Evolutionary conservation across 2,329 filamentous ascomycete species (phyloP), one percentile per base, ranked within the genome.

Genomic region (Trichoderma cornu-damae): DNA sequence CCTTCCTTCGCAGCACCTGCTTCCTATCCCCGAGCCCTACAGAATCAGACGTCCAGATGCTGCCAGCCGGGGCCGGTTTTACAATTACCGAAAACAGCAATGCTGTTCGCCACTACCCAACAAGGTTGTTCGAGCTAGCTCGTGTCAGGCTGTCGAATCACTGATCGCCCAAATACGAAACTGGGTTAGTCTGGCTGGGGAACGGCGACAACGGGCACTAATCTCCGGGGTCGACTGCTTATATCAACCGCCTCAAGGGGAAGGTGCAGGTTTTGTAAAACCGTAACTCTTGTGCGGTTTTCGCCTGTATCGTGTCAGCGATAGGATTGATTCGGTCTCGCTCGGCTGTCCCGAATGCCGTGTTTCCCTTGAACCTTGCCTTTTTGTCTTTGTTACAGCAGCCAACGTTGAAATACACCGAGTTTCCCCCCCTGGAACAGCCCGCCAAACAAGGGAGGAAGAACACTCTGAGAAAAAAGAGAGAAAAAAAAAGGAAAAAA

Each of bases 291-390:
- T 3, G n/a, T n/a, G 8, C 32, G 47, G 47, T 8, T 24, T 50
- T 35, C 51, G 51, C 30, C 26, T 9, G 6, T 35, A 2, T 3
- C 26, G 30, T 12, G n/a, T 11, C 20, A 7, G 40, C 51, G 47
- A 16, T 44, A 14, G 40, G 30, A 28, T 28, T 20, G 11, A 3
- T 40, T 54, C 51, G 51, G 51, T 34, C 30, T 54, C 46, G 30
- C 51, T 54, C 51, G 51, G 51, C 44, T 28, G 42, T 54, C 38
- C 40, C 42, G 32, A 46, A 46, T 54, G 51, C 51, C 40, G 38
- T 54, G 3, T 30, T 11, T 18, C 22, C 5, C 18, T 28, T 14
- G 16, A 4, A 8, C 2, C 28, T 12, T 28, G n/a, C 26, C 12
- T 7, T 16, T 51, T n/a, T 8, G 24, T 26, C n/a, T 40, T 40